Conservation (phyloP, 345 rosid species). For the Isatis tinctoria region DNA sequence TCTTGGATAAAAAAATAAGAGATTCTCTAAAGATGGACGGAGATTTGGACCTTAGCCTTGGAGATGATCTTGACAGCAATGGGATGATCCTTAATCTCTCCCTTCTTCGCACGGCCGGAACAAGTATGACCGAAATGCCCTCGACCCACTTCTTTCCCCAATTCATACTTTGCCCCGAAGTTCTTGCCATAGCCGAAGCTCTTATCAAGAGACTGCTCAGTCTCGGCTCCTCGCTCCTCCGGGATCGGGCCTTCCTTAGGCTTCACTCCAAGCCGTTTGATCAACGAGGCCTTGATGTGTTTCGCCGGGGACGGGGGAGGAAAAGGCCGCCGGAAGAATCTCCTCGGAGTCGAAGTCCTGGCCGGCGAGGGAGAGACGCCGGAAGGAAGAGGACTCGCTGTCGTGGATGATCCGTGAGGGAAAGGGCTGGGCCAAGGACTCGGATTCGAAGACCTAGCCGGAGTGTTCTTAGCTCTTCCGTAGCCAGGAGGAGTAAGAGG, state of each 20-base stretch:
- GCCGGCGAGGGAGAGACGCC: slow-evolving; percentile 83
- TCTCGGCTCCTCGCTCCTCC: slow-evolving; percentile 49
- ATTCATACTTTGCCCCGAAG: slow-evolving; percentile 75
- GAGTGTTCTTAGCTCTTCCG: slow-evolving; percentile 60
- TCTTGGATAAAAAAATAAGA: no score
- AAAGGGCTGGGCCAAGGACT: slow-evolving; percentile 81
- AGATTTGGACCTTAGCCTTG: slow-evolving; percentile 58
- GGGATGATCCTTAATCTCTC: slow-evolving; percentile 59
- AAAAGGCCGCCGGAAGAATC: slow-evolving; percentile 69
- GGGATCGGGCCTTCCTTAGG: slow-evolving; percentile 90
- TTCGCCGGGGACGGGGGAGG: slow-evolving; percentile 92
- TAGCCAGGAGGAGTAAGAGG: slow-evolving; percentile 48
- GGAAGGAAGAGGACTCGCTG: slow-evolving; percentile 58
- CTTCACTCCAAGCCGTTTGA: slow-evolving; percentile 67
- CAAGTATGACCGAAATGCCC: slow-evolving; percentile 95
- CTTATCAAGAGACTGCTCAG: slow-evolving; percentile 69
- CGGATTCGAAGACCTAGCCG: slow-evolving; percentile 55
- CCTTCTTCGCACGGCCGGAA: slow-evolving; percentile 67
- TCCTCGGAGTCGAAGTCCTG: slow-evolving; percentile 65
- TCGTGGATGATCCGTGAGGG: slow-evolving; percentile 45
- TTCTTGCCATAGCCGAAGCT: slow-evolving; percentile 75
- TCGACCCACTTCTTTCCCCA: slow-evolving; percentile 79
- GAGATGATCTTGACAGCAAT: slow-evolving; percentile 86
- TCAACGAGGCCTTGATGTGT: slow-evolving; percentile 70
- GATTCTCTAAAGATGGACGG: not conserved